Conservation (phyloP, 2,329 filamentous ascomycete species). For the Cladophialophora carrionii region DNA sequence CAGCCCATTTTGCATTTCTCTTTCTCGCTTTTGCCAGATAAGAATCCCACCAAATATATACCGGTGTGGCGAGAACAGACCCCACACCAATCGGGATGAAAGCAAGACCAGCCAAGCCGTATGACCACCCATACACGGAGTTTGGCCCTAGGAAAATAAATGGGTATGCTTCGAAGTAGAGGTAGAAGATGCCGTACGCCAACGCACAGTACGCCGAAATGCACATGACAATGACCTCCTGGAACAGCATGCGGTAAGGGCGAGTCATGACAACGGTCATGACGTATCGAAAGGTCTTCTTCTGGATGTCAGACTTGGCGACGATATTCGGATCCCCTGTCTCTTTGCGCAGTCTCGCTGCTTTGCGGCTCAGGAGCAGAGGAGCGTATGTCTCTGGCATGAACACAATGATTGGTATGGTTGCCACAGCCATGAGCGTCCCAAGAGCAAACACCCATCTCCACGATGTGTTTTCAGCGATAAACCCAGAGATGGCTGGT, state of each 20-base stretch:
- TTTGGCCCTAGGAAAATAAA: constrained; percentile 62
- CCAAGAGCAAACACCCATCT: constrained; percentile 60
- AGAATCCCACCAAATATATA: constrained; percentile 69
- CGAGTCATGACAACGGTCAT: constrained; percentile 70
- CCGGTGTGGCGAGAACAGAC: constrained; percentile 59
- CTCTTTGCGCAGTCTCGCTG: constrained; percentile 60
- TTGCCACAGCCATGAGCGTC: constrained; percentile 65
- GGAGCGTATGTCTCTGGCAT: constrained; percentile 68
- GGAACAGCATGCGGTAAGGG: constrained; percentile 71
- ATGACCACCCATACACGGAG: constrained; percentile 45
- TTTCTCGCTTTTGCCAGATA: constrained; percentile 59
- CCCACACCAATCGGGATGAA: constrained; percentile 61
- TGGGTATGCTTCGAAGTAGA: constrained; percentile 76
- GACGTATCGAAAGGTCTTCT: constrained; percentile 46
- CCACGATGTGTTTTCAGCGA: constrained; percentile 49
- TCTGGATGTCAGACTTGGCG: constrained; percentile 67
- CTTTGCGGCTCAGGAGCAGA: constrained; percentile 61
- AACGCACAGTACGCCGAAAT: constrained; percentile 72
- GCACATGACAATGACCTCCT: constrained; percentile 73
- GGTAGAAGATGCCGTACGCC: constrained; percentile 69
- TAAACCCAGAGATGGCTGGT: constrained; percentile 52
- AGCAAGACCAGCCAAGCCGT: constrained; percentile 43
- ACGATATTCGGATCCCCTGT: constrained; percentile 57
- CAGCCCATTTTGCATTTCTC: constrained; percentile 60
- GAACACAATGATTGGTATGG: constrained; percentile 63